These are phyloP conservation scores for Rhodotorula glutinis DNA, from an alignment of 1,284 basidiomycete genomes.

Conservation along the genomic window DNA sequence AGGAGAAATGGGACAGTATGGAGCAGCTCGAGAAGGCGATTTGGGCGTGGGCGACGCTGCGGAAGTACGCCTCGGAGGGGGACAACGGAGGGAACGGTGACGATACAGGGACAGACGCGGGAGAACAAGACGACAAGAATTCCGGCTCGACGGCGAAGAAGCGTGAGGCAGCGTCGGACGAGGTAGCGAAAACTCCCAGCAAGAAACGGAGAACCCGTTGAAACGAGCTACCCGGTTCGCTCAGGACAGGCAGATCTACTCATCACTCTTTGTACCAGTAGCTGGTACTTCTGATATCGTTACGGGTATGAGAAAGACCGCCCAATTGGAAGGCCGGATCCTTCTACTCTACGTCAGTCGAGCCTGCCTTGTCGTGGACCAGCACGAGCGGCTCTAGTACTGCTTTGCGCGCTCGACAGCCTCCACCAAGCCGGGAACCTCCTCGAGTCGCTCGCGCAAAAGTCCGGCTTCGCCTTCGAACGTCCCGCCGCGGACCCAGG, in stretches of 20 bases:
- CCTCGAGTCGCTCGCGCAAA: conserved; percentile 12
- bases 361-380: neutral
- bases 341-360: neutral
- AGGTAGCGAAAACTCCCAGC: neutral
- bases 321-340: neutral
- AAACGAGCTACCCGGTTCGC: too few species aligned
- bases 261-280: too few species aligned
- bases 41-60: conserved; percentile 21
- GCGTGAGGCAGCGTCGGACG: too few species aligned
- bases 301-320: neutral
- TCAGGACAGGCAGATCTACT: too few species aligned
- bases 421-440: conserved; percentile 20
- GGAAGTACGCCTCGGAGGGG: neutral
- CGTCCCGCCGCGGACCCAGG: conserved; percentile 64
- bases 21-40: conserved; percentile 32
- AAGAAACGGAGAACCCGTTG: conserved; percentile 5
- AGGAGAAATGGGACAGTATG: conserved; percentile 19
- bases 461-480: conserved; percentile 22
- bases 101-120: neutral
- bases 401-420: conserved; percentile 14
- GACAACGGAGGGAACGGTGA: neutral
- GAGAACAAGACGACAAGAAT: too few species aligned
- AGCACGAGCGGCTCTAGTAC: neutral
- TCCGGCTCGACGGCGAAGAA: too few species aligned
- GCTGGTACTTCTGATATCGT: neutral